phyloP scores from a whole-genome alignment of 1,284 basidiomycete species.

The Ceratobasidium sp. region DNA sequence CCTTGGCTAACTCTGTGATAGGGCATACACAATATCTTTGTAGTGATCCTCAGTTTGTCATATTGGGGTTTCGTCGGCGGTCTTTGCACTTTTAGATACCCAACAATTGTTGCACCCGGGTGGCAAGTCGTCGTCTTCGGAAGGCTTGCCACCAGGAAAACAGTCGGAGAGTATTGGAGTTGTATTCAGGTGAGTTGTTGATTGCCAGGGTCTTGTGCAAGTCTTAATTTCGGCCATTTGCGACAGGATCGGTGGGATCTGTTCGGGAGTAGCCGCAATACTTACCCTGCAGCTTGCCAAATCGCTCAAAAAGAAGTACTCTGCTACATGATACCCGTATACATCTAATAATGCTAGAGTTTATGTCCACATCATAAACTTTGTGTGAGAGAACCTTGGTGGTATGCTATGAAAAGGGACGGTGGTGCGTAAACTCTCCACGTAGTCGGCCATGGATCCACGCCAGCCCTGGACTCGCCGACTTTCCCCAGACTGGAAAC shows the following conservation, averaged over 20 bases:
- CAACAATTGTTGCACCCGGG: slow-evolving; percentile 29
- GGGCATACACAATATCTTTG: slow-evolving; percentile 92
- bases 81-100: slow-evolving; percentile 65
- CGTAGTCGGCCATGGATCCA: slow-evolving; percentile 47
- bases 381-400: slow-evolving; percentile 53
- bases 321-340: slow-evolving; percentile 16
- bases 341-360: slow-evolving; percentile 20
- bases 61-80: slow-evolving; percentile 56
- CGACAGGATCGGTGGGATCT: slow-evolving; percentile 47
- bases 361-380: neutral
- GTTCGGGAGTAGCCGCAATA: slow-evolving; percentile 24
- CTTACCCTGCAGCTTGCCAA: slow-evolving; percentile 29
- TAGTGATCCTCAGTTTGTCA: slow-evolving; percentile 72
- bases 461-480: neutral
- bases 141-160: slow-evolving; percentile 25
- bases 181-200: slow-evolving; percentile 25
- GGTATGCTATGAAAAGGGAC: neutral
- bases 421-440: neutral
- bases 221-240: neutral
- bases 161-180: slow-evolving; percentile 34
- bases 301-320: slow-evolving; percentile 34
- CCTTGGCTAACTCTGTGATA: slow-evolving; percentile 47
- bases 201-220: neutral
- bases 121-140: neutral
- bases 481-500: slow-evolving; percentile 2